Conservation (phyloP, 257 asterid species). For the Cynanchum wilfordii region DNA sequence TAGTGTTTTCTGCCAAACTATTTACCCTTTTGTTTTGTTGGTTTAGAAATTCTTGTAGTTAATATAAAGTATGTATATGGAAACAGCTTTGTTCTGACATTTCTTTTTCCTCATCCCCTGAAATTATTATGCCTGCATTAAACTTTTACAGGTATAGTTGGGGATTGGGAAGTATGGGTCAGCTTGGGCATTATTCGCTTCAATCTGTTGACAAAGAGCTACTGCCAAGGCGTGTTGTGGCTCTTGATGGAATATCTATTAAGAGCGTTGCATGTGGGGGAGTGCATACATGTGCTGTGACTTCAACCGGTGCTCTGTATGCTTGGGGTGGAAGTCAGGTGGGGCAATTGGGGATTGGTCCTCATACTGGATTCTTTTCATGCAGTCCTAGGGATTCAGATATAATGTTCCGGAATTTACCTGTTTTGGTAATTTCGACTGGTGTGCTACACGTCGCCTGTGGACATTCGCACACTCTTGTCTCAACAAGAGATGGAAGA, state of each 20-base stretch:
- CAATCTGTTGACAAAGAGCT: constrained; percentile 79
- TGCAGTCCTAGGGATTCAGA: constrained; percentile 54
- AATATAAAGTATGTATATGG: constrained; percentile 1
- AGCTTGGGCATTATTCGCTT: constrained; percentile 93
- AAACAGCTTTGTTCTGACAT: background rate
- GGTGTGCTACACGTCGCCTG: constrained; percentile 76
- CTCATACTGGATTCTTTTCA: constrained; percentile 58
- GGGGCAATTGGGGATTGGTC: constrained; percentile 96
- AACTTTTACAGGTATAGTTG: constrained; percentile 67
- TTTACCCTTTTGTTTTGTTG: background rate
- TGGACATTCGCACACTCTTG: constrained; percentile 92
- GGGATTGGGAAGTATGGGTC: constrained; percentile 98
- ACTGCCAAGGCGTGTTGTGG: constrained; percentile 77
- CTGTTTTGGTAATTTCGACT: constrained; percentile 64
- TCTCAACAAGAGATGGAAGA: constrained; percentile 81
- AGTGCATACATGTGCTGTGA: constrained; percentile 85
- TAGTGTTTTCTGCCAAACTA: background rate
- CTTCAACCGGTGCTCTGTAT: constrained; percentile 76
- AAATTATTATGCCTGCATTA: background rate
- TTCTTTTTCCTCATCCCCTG: too few species aligned
- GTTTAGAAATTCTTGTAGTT: background rate
- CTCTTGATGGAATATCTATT: constrained; percentile 55
- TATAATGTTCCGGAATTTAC: constrained; percentile 76
- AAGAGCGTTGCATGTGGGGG: constrained; percentile 88
- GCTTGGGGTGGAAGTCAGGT: constrained; percentile 97